phyloP scores from a whole-genome alignment of 441 rosid genomes.

The Dalechampia spathulata region DNA sequence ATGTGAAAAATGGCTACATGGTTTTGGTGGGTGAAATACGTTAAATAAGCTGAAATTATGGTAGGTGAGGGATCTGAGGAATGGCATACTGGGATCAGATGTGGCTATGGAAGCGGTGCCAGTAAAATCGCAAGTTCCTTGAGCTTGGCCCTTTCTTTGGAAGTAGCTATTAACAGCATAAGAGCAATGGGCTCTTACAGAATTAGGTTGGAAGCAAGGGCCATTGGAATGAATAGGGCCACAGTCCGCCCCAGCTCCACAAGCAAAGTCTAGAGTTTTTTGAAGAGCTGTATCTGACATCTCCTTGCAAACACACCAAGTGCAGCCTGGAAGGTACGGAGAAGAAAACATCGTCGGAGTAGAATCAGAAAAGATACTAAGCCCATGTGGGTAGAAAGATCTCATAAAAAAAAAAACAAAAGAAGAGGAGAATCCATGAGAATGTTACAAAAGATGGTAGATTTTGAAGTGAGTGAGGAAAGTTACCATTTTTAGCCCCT shows the following conservation, averaged over 20 bases:
- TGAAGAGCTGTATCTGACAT: conserved; percentile 47
- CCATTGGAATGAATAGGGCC: conserved; percentile 43
- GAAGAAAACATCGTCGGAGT: not conserved
- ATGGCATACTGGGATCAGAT: conserved; percentile 63
- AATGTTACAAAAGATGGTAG: not conserved
- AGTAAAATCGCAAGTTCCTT: conserved; percentile 63
- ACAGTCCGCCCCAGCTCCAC: conserved; percentile 97
- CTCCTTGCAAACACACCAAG: conserved; percentile 83
- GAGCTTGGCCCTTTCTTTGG: conserved; percentile 58
- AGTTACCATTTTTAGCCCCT: not conserved
- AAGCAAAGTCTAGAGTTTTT: conserved; percentile 79
- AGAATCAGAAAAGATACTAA: not conserved
- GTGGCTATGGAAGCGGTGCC: conserved; percentile 49
- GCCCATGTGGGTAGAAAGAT: not conserved
- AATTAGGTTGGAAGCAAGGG: conserved; percentile 74
- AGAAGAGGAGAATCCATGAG: not conserved
- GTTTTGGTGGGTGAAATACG: not conserved
- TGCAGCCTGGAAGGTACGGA: conserved; percentile 6
- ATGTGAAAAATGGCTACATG: not conserved
- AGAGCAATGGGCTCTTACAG: conserved; percentile 66
- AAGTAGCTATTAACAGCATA: conserved; percentile 91
- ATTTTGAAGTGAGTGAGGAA: not conserved
- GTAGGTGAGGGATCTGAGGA: not conserved
- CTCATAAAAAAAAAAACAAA: not conserved
- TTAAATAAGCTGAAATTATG: not conserved